phyloP scores from a whole-genome alignment of 352 stramenopile genomes.

The Phytophthora agathidicida region DNA sequence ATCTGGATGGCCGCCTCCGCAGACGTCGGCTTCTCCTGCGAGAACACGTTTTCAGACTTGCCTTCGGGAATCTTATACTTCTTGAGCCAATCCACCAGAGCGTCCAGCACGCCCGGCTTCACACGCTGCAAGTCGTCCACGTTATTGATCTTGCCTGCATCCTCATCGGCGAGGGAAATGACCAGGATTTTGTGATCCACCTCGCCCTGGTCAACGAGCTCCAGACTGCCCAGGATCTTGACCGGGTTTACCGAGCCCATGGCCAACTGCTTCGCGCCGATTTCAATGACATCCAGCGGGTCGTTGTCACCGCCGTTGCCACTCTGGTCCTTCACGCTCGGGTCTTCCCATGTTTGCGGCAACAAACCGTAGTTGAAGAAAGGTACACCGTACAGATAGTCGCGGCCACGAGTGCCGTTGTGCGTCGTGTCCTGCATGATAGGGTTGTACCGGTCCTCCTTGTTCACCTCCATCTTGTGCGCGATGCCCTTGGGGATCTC shows the following conservation, averaged over 20 bases:
- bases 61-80: conserved; percentile 99
- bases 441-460: conserved; percentile 93
- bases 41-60: conserved; percentile 95
- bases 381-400: conserved; percentile 96
- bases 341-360: conserved; percentile 99
- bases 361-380: conserved; percentile 99
- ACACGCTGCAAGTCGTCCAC: conserved; percentile 91
- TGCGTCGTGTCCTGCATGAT: conserved; percentile 99
- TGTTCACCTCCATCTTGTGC: conserved; percentile 99
- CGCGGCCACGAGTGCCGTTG: conserved; percentile 92
- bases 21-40: conserved; percentile 69
- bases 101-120: conserved; percentile 91
- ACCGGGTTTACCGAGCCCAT: conserved; percentile 97
- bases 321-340: conserved; percentile 76
- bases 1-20: conserved; percentile 66
- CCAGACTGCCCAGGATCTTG: conserved; percentile 96
- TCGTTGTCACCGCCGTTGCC: conserved; percentile 98
- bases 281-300: conserved; percentile 99
- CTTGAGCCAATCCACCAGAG: conserved; percentile 96
- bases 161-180: conserved; percentile 90
- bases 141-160: conserved; percentile 85
- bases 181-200: conserved; percentile 99
- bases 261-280: conserved; percentile 89
- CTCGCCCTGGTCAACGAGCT: conserved; percentile 98
- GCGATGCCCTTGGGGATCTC: conserved; percentile 98